Conservation (phyloP, 1,284 basidiomycete species). For the Inonotus hispidus region DNA sequence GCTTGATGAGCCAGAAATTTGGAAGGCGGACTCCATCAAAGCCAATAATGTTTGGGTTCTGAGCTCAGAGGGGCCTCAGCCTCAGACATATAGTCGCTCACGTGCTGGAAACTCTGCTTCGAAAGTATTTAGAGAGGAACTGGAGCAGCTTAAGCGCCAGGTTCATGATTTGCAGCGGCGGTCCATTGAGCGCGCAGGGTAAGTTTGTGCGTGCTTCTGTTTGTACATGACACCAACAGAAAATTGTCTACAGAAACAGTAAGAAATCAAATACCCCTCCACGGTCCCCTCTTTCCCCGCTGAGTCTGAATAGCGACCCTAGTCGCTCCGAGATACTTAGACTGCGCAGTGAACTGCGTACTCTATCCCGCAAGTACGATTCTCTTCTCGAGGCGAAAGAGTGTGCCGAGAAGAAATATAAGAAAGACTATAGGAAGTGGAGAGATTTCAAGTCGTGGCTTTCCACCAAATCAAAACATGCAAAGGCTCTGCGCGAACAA, state of each 20-base stretch:
- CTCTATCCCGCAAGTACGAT: constrained; percentile 30
- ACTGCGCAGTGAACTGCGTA: not conserved
- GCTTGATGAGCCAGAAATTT: not conserved
- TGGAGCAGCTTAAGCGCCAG: constrained; percentile 7
- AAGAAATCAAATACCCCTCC: not conserved
- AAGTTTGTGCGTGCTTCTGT: not conserved
- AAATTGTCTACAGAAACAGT: not conserved
- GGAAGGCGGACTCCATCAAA: constrained; percentile 6
- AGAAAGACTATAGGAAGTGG: constrained; percentile 46
- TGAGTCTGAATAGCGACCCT: not conserved
- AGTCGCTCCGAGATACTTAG: not conserved
- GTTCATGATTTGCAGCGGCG: constrained; percentile 2
- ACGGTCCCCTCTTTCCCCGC: not conserved
- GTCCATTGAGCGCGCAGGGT: not conserved
- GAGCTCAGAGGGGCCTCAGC: not conserved
- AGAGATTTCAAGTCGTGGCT: constrained; percentile 40
- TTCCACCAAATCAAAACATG: constrained; percentile 31
- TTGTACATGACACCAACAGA: not conserved
- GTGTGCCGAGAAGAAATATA: constrained; percentile 40
- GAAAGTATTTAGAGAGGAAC: not conserved
- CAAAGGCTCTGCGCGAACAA: constrained; percentile 20
- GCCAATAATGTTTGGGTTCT: not conserved
- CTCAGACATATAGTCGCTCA: not conserved
- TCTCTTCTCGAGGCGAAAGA: constrained; percentile 33
- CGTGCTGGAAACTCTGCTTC: not conserved